Percentiles rank a stretch among this genome's conserved stretches.
phyloP scores from a whole-genome alignment of 202 grass and related monocot genomes.

The Setaria italica region DNA sequence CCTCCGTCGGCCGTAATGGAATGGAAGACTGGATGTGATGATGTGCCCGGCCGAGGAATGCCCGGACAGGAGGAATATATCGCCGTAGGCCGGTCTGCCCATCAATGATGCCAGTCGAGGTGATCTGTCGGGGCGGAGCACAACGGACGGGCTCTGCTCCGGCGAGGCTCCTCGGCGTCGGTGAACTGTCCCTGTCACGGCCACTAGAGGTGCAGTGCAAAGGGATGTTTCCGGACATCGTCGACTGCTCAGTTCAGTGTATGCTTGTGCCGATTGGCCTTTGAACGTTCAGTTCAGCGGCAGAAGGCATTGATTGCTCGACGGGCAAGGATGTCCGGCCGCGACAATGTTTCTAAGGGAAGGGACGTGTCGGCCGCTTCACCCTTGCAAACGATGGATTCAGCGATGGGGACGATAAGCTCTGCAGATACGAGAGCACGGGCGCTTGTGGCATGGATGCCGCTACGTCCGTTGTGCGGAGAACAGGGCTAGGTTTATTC shows the following conservation, averaged over 20 bases:
- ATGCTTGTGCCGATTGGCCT: not conserved
- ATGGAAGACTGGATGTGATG: not conserved
- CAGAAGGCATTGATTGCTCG: not conserved
- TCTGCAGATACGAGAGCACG: not conserved
- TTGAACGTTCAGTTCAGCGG: too few species aligned
- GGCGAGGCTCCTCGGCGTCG: not conserved
- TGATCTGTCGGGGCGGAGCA: conserved; percentile 31
- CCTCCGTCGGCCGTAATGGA: not conserved
- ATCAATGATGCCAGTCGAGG: not conserved
- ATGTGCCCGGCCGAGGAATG: conserved; percentile 41
- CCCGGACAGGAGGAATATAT: conserved; percentile 54
- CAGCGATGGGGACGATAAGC: not conserved
- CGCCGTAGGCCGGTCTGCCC: not conserved
- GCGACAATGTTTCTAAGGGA: not conserved
- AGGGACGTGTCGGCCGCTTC: not conserved
- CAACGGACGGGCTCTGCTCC: not conserved
- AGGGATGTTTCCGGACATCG: conserved; percentile 26
- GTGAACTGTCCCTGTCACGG: conserved; percentile 36
- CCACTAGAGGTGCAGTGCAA: not conserved
- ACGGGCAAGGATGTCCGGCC: not conserved
- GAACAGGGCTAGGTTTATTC: not conserved
- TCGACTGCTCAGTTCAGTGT: conserved; percentile 1
- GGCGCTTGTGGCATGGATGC: not conserved
- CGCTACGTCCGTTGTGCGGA: not conserved
- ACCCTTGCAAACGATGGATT: not conserved